Percentiles rank a stretch among this genome's conserved stretches.
Conservation (phyloP, 75 land plant genomes). For the Pseudotsuga menziesii region DNA sequence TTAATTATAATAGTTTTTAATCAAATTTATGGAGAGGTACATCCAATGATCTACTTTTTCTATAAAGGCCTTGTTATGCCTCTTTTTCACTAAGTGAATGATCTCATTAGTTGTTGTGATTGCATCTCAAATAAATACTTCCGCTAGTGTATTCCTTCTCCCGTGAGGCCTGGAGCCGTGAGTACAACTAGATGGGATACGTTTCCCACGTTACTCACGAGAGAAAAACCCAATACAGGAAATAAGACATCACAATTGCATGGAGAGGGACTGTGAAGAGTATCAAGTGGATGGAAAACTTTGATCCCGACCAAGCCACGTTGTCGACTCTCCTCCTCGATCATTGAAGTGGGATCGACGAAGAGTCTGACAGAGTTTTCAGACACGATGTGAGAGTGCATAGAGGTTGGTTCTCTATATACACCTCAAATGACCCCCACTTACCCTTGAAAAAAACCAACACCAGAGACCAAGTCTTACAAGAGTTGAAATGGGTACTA, state of each 20-base stretch:
- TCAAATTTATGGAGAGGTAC: no score
- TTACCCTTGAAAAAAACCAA: constrained; percentile 12
- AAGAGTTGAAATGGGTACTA: constrained; percentile 38
- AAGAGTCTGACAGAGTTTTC: neutral
- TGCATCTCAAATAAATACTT: no score
- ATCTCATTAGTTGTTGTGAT: no score
- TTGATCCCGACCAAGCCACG: constrained; percentile 40
- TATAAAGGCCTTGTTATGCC: no score
- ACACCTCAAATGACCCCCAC: constrained; percentile 14
- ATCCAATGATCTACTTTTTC: no score
- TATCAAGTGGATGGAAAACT: constrained; percentile 64
- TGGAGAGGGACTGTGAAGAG: constrained; percentile 61
- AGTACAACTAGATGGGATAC: constrained; percentile 85
- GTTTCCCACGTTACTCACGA: constrained; percentile 69
- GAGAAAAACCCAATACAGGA: constrained; percentile 41
- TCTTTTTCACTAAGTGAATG: no score
- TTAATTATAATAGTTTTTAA: no score
- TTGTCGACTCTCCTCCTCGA: constrained; percentile 4
- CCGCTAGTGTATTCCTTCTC: no score
- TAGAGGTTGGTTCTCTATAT: constrained; percentile 23
- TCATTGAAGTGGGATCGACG: neutral
- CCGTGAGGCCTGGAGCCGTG: constrained; percentile 65
- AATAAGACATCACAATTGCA: constrained; percentile 67
- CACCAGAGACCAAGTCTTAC: constrained; percentile 21
- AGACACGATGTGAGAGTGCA: constrained; percentile 15